Conservation (phyloP, 23 red algal species). For the Cyanidium caldarium region DNA sequence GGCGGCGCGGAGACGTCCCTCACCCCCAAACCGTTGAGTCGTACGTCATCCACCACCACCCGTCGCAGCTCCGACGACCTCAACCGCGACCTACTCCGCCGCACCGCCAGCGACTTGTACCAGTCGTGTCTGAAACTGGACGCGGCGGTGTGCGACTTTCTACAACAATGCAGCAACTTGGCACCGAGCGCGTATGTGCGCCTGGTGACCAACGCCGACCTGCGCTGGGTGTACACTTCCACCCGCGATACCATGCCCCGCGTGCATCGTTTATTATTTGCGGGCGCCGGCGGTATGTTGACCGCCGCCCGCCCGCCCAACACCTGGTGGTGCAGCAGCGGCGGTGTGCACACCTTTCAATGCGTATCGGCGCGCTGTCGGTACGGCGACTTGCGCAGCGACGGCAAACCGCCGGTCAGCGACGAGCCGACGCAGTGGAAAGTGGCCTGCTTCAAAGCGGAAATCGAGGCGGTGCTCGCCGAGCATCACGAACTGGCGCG, state of each 20-base stretch:
- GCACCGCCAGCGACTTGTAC: not conserved
- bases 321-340: too few species aligned
- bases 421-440: not conserved
- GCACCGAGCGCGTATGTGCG: not conserved
- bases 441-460: not conserved
- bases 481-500: not conserved
- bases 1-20: too few species aligned
- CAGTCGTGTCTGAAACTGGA: not conserved
- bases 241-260: not conserved
- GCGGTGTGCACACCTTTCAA: not conserved
- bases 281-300: not conserved
- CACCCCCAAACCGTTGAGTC: too few species aligned
- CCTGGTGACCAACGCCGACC: not conserved
- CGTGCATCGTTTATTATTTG: not conserved
- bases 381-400: not conserved
- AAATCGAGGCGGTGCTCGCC: not conserved
- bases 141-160: not conserved
- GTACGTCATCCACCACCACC: too few species aligned
- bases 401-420: not conserved
- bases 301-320: too few species aligned
- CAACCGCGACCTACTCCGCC: too few species aligned
- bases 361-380: not conserved
- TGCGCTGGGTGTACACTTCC: not conserved
- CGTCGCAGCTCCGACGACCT: too few species aligned
- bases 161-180: not conserved